Base-by-base conservation (phyloP, 208 protist genomes). In the Leptomonas seymouri region DNA sequence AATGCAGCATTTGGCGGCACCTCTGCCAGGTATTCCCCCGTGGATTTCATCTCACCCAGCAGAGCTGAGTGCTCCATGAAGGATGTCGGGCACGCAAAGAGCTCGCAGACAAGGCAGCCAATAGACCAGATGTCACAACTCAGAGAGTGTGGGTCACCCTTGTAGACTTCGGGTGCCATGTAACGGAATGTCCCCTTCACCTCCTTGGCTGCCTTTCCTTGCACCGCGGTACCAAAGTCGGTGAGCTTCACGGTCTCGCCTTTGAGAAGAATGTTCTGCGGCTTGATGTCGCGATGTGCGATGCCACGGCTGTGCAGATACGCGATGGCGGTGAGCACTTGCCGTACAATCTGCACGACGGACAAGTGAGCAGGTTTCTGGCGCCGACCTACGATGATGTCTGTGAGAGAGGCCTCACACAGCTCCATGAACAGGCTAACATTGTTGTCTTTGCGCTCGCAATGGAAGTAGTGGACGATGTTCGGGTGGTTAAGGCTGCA, bases 221-320 rank as follows among this genome's bases (percentile, higher is more conserved):
- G 74, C 3, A 91, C 76, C 1, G 91, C 89, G 16, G 90, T 96
- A 49, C 98, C 98, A 78, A 99, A 99, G 76, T 99, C 98, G n/a
- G 97, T 98, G 49, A 99, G 82, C 78, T 99, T 99, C 21, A 99
- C 78, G 15, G 68, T 82, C 45, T 95, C 84, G 21, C 82, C 86
- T 58, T 91, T 96, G 34, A 97, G 66, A 21, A 97, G 80, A 76
- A 97, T 98, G 77, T 99, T 99, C 69, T 99, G 97, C 18, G 97
- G 98, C 82, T 99, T 99, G 61, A 99, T 90, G 73, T 99, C 98
- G 30, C 98, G 81, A 78, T 99, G 98, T n/a, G 98, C 97, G 62
- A 99, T 99, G 39, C 96, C 97, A 55, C 98, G 97, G 48, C 83
- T 75, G 77, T 99, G 98, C 68, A 99, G 93, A 81, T 98, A 98